These are phyloP conservation scores for Syzygium syzygioides DNA, from an alignment of 441 rosid species.

Conservation along the genomic window DNA sequence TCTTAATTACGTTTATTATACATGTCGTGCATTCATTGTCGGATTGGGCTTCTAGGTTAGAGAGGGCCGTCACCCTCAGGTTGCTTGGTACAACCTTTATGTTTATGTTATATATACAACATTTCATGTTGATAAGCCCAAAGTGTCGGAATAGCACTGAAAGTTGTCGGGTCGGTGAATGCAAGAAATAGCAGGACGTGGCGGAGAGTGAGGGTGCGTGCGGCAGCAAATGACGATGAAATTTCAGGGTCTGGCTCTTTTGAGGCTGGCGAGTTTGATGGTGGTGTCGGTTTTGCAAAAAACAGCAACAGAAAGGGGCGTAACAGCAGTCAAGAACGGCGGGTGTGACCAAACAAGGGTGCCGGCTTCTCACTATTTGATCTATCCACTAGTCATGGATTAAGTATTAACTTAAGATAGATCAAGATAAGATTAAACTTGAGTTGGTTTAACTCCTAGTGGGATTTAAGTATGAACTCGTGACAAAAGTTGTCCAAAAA, in stretches of 20 bases:
- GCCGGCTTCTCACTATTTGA: not conserved
- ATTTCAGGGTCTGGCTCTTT: not conserved
- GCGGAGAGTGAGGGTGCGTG: not conserved
- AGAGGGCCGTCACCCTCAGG: not conserved
- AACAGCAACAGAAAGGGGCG: not conserved
- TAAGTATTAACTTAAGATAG: not conserved
- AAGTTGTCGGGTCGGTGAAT: not conserved
- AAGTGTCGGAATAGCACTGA: not conserved
- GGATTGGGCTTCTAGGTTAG: not conserved
- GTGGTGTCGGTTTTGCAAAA: not conserved
- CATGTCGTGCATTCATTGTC: not conserved
- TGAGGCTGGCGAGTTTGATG: not conserved
- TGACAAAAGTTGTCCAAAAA: not conserved
- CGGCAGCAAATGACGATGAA: not conserved
- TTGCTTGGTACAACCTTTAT: not conserved
- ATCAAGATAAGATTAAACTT: too few relatives aligned
- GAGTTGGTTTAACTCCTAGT: too few relatives aligned
- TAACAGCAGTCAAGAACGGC: not conserved
- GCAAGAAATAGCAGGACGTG: too few relatives aligned
- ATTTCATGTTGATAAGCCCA: not conserved
- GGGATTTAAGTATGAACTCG: not conserved
- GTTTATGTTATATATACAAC: not conserved
- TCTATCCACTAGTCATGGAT: not conserved
- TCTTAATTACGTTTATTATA: not conserved
- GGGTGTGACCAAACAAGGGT: not conserved